Evolutionary conservation across 163 green algal genomes (phyloP).

Genomic region (Chlorella variabilis): DNA sequence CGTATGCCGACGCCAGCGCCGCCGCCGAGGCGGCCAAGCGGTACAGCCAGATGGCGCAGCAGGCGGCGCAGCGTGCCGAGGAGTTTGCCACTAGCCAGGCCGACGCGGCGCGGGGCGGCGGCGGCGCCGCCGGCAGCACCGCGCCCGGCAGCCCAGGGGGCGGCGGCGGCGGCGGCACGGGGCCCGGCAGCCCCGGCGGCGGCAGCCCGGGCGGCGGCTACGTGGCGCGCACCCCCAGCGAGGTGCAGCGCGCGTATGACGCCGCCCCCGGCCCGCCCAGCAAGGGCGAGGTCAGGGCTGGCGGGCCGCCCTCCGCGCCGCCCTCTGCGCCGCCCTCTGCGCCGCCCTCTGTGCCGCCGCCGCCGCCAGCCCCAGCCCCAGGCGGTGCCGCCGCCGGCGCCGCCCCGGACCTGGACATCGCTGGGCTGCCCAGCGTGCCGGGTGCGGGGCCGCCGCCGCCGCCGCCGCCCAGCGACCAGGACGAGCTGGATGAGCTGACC

Average conservation of each 20-base stretch:
- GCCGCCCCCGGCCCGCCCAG: constrained; percentile 59
- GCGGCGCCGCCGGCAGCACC: constrained; percentile 6
- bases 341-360: not conserved
- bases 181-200: constrained; percentile 9
- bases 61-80: constrained; percentile 39
- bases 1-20: constrained; percentile 44
- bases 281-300: constrained; percentile 32
- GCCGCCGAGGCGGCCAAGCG: constrained; percentile 40
- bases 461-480: not conserved
- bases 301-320: constrained; percentile 29
- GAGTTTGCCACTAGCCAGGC: constrained; percentile 29
- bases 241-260: constrained; percentile 68
- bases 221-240: constrained; percentile 39
- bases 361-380: not conserved
- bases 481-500: constrained; percentile 74
- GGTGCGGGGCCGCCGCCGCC: not conserved
- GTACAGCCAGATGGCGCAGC: constrained; percentile 40
- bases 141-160: constrained; percentile 2
- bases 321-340: not conserved
- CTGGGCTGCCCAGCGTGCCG: constrained; percentile 37
- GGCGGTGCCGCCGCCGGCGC: not conserved
- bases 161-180: not conserved
- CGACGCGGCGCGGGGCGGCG: not conserved
- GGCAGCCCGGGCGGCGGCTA: constrained; percentile 27
- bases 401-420: constrained; percentile 2